phyloP scores from a whole-genome alignment of 2,329 filamentous ascomycete genomes.

The Sporothrix schenckii region DNA sequence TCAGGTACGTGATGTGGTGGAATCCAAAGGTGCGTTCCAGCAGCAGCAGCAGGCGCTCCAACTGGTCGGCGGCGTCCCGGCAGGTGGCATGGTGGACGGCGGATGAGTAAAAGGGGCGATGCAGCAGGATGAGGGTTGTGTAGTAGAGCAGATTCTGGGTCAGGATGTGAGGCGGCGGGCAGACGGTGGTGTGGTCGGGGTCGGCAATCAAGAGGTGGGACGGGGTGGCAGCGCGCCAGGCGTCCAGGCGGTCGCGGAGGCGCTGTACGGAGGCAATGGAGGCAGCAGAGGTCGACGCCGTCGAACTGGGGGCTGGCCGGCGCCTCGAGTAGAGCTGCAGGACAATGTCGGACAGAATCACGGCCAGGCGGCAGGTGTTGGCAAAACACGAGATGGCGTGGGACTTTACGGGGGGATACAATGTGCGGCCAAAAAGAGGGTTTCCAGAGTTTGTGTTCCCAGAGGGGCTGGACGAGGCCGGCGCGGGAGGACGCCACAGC shows the following conservation, averaged over 20 bases:
- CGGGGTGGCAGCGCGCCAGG: slow-evolving; percentile 35
- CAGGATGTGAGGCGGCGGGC: slow-evolving; percentile 36
- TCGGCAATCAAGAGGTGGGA: slow-evolving; percentile 32
- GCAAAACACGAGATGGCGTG: slow-evolving; percentile 39
- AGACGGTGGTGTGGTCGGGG: slow-evolving; percentile 32
- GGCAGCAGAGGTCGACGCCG: slow-evolving; percentile 1
- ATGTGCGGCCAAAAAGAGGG: too few species aligned
- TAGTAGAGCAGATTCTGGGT: slow-evolving; percentile 38
- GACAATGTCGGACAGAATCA: slow-evolving; percentile 40
- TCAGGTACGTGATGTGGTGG: slow-evolving; percentile 41
- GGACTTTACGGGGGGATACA: slow-evolving; percentile 37
- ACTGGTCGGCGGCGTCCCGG: slow-evolving; percentile 38
- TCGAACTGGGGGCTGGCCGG: neutral
- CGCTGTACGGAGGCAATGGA: slow-evolving; percentile 12
- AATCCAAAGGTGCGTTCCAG: slow-evolving; percentile 42
- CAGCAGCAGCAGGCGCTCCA: slow-evolving; percentile 40
- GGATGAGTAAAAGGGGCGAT: slow-evolving; percentile 39
- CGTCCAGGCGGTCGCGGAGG: slow-evolving; percentile 32
- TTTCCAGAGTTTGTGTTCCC: too few species aligned
- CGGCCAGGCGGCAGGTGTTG: slow-evolving; percentile 38
- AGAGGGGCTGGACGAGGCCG: slow-evolving; percentile 27
- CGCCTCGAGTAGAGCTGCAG: slow-evolving; percentile 35
- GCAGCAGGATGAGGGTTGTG: slow-evolving; percentile 39
- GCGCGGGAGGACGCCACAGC: slow-evolving; percentile 34
- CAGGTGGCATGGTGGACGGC: slow-evolving; percentile 38